Conservation (phyloP, 2,329 filamentous ascomycete species). For the Epichloe gansuensis region DNA sequence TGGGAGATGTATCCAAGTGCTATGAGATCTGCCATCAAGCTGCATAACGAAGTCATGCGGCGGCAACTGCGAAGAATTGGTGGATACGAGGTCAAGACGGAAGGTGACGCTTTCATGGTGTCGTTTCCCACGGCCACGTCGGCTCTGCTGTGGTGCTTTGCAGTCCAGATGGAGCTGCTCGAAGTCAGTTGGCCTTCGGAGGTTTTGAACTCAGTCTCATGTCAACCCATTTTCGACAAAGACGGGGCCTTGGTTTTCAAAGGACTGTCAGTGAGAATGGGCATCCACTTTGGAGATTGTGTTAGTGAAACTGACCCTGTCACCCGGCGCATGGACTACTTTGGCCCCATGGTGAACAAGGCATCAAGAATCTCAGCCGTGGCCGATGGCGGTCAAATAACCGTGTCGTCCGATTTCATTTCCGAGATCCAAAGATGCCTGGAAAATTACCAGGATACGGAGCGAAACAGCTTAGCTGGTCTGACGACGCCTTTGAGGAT, state of each 20-base stretch:
- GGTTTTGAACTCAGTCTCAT: slow-evolving; percentile 75
- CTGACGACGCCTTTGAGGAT: slow-evolving; percentile 58
- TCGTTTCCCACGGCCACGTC: slow-evolving; percentile 94
- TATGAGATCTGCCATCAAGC: slow-evolving; percentile 93
- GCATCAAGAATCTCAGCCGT: slow-evolving; percentile 87
- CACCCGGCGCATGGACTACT: slow-evolving; percentile 97
- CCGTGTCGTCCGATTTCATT: slow-evolving; percentile 94
- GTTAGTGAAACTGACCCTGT: slow-evolving; percentile 94
- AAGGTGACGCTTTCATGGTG: slow-evolving; percentile 99
- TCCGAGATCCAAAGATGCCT: slow-evolving; percentile 86
- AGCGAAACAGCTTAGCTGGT: slow-evolving; percentile 54
- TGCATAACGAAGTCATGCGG: slow-evolving; percentile 95
- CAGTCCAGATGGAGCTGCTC: slow-evolving; percentile 76
- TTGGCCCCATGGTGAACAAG: slow-evolving; percentile 98
- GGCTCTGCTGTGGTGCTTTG: slow-evolving; percentile 90
- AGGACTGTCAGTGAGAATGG: slow-evolving; percentile 92
- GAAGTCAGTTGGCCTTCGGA: slow-evolving; percentile 90
- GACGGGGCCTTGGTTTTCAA: slow-evolving; percentile 86
- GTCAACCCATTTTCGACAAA: slow-evolving; percentile 69
- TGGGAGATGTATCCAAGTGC: slow-evolving; percentile 94
- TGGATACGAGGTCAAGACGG: slow-evolving; percentile 97
- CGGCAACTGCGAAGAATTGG: slow-evolving; percentile 86
- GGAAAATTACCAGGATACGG: slow-evolving; percentile 78
- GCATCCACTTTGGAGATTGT: slow-evolving; percentile 87
- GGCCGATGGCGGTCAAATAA: slow-evolving; percentile 92